Conservation (phyloP, 139 green algal genomes). For the Closterium sp. region DNA sequence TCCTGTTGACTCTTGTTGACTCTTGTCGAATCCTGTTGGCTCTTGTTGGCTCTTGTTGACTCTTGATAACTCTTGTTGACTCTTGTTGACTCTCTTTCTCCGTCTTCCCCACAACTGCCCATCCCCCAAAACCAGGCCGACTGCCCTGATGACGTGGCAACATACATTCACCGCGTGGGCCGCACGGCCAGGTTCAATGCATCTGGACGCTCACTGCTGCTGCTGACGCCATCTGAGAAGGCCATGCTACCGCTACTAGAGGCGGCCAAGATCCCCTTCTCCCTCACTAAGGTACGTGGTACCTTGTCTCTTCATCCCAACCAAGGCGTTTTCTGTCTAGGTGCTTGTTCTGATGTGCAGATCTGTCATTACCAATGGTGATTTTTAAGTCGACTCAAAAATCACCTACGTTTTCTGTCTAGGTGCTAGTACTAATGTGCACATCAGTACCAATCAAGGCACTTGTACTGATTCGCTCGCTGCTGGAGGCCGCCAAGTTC, state of each 20-base stretch:
- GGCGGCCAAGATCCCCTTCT: conserved; percentile 27
- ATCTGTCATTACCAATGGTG: no score
- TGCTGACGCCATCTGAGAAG: conserved; percentile 36
- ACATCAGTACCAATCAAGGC: no score
- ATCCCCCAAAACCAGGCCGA: conserved; percentile 64
- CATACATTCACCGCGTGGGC: conserved; percentile 94
- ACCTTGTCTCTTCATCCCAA: not conserved
- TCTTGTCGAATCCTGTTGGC: no score
- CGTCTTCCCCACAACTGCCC: not conserved
- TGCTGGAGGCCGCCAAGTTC: not conserved
- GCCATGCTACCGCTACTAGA: conserved; percentile 58
- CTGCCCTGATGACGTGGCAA: conserved; percentile 86
- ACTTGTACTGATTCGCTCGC: no score
- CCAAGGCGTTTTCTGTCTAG: not conserved
- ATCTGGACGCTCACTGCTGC: conserved; percentile 63
- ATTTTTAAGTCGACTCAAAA: no score
- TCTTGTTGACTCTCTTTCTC: no score
- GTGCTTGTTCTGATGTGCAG: no score
- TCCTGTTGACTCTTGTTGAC: no score
- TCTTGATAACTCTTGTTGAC: no score
- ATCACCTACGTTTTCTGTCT: no score
- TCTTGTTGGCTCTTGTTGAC: no score
- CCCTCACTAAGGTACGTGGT: not conserved
- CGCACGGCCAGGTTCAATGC: conserved; percentile 75
- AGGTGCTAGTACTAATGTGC: no score